Evolutionary conservation across 495 filamentous ascomycete species (phyloP).

Genomic region (Tuber indicum): DNA sequence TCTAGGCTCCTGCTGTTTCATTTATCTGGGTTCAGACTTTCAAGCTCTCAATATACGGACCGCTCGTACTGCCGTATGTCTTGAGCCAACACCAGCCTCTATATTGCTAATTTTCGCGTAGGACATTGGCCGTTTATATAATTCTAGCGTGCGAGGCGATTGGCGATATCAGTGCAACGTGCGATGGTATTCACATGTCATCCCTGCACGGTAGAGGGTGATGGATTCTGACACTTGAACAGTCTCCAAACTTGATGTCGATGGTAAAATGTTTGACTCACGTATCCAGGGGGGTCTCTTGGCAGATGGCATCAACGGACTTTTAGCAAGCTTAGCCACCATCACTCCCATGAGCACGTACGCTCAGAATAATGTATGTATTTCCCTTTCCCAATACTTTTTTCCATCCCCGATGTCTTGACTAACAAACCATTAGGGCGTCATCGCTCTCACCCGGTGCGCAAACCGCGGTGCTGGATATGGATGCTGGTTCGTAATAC

Average conservation of each 20-base stretch:
- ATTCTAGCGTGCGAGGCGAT: constrained; percentile 87
- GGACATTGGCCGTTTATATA: constrained; percentile 73
- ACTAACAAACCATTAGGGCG: constrained; percentile 46
- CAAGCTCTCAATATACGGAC: constrained; percentile 69
- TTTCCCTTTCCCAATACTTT: not conserved
- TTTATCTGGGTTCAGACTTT: constrained; percentile 94
- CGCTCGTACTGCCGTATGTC: constrained; percentile 63
- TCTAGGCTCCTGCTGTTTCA: constrained; percentile 59
- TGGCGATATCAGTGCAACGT: constrained; percentile 68
- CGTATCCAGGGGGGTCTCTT: constrained; percentile 85
- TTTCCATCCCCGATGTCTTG: not conserved
- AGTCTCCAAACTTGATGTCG: constrained; percentile 76
- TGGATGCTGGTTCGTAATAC: constrained; percentile 48
- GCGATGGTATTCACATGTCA: constrained; percentile 35
- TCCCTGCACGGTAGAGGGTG: constrained; percentile 31
- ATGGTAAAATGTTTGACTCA: constrained; percentile 73
- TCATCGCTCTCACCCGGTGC: constrained; percentile 82
- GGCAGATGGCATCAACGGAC: constrained; percentile 75
- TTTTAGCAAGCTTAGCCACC: constrained; percentile 74
- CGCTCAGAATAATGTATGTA: constrained; percentile 69
- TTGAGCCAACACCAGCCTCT: not conserved
- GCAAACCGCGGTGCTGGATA: constrained; percentile 85
- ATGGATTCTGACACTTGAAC: constrained; percentile 52
- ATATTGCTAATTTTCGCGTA: constrained; percentile 1
- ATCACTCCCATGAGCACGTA: constrained; percentile 75